Conservation (phyloP, 768 basidiomycete species). For the Pholiota molesta region DNA sequence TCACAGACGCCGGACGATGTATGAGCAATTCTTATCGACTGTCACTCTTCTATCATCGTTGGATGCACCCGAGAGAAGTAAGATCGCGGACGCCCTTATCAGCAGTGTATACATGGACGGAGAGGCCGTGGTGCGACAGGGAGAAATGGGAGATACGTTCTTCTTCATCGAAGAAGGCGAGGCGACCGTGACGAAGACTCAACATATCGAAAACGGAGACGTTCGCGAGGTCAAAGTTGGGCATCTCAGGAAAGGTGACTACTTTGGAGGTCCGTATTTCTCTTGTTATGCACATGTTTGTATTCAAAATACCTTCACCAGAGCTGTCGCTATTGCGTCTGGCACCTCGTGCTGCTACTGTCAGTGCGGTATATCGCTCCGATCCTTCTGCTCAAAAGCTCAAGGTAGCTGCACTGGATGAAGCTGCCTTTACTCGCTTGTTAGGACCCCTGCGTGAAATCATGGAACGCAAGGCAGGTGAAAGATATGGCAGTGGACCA, state of each 20-base stretch:
- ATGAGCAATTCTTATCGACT: slow-evolving; percentile 93
- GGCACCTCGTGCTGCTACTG: slow-evolving; percentile 94
- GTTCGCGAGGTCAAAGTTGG: slow-evolving; percentile 72
- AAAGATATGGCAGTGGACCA: slow-evolving; percentile 54
- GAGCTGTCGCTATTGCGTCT: slow-evolving; percentile 90
- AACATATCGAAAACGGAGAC: slow-evolving; percentile 59
- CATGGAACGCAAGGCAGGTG: slow-evolving; percentile 89
- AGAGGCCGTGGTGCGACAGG: slow-evolving; percentile 86
- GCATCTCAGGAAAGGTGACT: slow-evolving; percentile 86
- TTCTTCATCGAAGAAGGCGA: slow-evolving; percentile 97
- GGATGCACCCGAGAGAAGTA: slow-evolving; percentile 87
- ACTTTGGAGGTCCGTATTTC: slow-evolving; percentile 85
- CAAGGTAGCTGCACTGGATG: slow-evolving; percentile 92
- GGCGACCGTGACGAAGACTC: slow-evolving; percentile 82
- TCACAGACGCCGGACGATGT: slow-evolving; percentile 90
- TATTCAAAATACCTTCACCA: slow-evolving; percentile 32
- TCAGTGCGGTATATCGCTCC: slow-evolving; percentile 70
- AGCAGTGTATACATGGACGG: slow-evolving; percentile 83
- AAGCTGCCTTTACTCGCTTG: slow-evolving; percentile 90
- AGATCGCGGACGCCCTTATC: slow-evolving; percentile 94
- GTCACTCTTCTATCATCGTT: slow-evolving; percentile 88
- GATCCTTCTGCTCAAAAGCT: slow-evolving; percentile 63
- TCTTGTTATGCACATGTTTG: slow-evolving; percentile 6
- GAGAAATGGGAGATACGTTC: slow-evolving; percentile 96
- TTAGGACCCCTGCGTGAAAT: slow-evolving; percentile 91